Percentiles rank a stretch among this genome's conserved stretches.
Evolutionary conservation across 805 yeast species (phyloP).

Genomic region (Alloascoidea africana): DNA sequence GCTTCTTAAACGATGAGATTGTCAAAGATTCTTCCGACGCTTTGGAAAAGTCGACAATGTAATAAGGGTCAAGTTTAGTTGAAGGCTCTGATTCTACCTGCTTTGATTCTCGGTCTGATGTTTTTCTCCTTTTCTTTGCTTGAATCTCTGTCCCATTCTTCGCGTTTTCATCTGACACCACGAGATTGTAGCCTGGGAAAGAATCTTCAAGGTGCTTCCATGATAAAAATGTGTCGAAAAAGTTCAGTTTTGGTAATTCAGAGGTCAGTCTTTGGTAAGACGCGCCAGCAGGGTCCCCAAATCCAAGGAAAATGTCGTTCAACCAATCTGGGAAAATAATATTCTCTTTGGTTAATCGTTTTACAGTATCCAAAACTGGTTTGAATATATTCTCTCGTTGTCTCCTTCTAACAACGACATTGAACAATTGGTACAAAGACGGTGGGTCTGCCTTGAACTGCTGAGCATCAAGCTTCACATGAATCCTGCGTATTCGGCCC

Average conservation of each 20-base stretch:
- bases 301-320: conserved; percentile 17
- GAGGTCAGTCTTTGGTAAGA: conserved; percentile 6
- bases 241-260: conserved; percentile 9
- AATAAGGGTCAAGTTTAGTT: background rate
- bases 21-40: conserved; percentile 1
- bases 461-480: conserved; percentile 12
- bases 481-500: conserved; percentile 8
- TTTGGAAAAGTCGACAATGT: background rate
- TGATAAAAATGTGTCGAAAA: conserved; percentile 13
- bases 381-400: conserved; percentile 11
- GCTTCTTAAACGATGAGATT: conserved; percentile 5
- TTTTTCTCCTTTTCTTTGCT: conserved; percentile 4
- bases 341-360: conserved; percentile 4
- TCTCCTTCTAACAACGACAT: conserved; percentile 15
- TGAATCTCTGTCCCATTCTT: conserved; percentile 2
- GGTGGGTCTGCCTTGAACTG: conserved; percentile 6
- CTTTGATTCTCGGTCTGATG: conserved; percentile 1
- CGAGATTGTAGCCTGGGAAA: conserved; percentile 9
- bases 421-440: conserved; percentile 8
- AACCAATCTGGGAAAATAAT: conserved; percentile 21
- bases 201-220: conserved; percentile 10
- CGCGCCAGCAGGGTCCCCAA: conserved; percentile 14
- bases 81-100: conserved; percentile 5
- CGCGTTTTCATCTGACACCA: conserved; percentile 4
- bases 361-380: conserved; percentile 9